Evolutionary conservation across 768 basidiomycete species (phyloP), one percentile per base, ranked within the genome.

Genomic region (Mycena vulgaris): DNA sequence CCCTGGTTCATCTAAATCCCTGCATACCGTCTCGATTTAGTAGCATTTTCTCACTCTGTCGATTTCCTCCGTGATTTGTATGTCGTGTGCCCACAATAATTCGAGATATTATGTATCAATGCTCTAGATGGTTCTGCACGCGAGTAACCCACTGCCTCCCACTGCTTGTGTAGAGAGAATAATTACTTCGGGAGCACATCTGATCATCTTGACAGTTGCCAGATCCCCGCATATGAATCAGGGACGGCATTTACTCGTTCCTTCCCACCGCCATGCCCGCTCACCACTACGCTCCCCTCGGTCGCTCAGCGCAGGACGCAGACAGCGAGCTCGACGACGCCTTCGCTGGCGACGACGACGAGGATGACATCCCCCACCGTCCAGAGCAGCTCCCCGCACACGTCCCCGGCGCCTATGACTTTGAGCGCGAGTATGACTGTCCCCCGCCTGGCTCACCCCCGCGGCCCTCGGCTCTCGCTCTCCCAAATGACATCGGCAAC

Each of bases 391-490:
- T 72, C 28, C 72, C 78, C 2, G 71, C 55, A 33, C 79, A 81
- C 49, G 77, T 83, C 31, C 84, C 88, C 17, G 87, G 86, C 30
- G 79, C 83, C 3, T 94, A 94, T 80, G 92, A 95, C 79, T 96
- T 95, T 78, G 95, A 96, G 78, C 85, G 92, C 28, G 90, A 91
- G 66, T 93, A 92, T 76, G 91, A 93, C 72, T 85, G 83, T 40
- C 93, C 93, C 1, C 94, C 94, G 1, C 93, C 94, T 5, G 94
- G 94, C 42, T 93, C 93, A 0, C 94, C 94, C 0, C 93, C 94
- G 1, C 79, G 83, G 1, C 89, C 87, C 0, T 86, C 92, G 8
- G 73, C 87, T 0, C 69, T 80, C 56, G 91, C 92, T 8, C 82
- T 89, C 23, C 91, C 92, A 2, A 92, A 93, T 74, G 86, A 90